These are phyloP conservation scores for Pichia terricola DNA, from an alignment of 1,139 yeast genomes.

Conservation along the genomic window DNA sequence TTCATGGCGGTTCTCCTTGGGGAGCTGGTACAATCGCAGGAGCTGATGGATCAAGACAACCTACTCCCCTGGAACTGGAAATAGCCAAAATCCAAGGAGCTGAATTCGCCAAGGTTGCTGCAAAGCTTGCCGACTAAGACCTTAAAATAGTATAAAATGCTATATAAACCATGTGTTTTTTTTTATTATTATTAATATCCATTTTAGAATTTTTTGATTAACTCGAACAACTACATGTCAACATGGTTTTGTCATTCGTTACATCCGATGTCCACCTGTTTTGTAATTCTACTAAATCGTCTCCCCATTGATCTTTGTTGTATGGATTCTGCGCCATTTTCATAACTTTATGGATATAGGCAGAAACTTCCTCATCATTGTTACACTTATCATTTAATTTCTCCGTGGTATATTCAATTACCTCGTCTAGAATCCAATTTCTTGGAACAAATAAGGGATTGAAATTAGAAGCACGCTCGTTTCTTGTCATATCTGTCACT, in stretches of 20 bases:
- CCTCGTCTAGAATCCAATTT: conserved; percentile 83
- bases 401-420: conserved; percentile 38
- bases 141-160: no score
- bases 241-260: conserved; percentile 42
- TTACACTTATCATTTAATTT: conserved; percentile 12
- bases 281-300: conserved; percentile 46
- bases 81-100: conserved; percentile 56
- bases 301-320: conserved; percentile 54
- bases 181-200: no score
- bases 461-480: conserved; percentile 31
- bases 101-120: conserved; percentile 36
- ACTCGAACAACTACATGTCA: conserved; percentile 60
- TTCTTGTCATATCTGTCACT: conserved; percentile 30
- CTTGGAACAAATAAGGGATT: conserved; percentile 82
- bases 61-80: conserved; percentile 52
- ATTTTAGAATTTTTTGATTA: conserved; percentile 18
- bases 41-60: conserved; percentile 67
- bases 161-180: no score
- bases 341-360: conserved; percentile 42
- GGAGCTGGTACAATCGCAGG: conserved; percentile 81
- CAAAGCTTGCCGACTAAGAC: conserved; percentile 9
- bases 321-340: conserved; percentile 59
- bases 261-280: conserved; percentile 43
- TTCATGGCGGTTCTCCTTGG: conserved; percentile 80
- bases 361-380: conserved; percentile 27